Base-by-base conservation (phyloP, 139 green algal genomes). In the Marvania coccoides region DNA sequence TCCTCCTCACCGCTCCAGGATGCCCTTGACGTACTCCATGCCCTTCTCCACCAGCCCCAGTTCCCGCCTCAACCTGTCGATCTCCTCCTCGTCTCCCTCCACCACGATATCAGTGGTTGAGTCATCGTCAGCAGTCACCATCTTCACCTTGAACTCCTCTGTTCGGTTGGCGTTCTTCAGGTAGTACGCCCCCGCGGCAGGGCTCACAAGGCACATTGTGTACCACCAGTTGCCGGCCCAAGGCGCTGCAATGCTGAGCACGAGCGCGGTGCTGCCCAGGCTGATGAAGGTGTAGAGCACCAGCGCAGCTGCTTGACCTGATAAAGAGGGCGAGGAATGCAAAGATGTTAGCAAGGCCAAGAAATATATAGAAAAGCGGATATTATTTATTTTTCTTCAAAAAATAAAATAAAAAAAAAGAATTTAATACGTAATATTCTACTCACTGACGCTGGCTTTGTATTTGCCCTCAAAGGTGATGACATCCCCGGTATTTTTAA, bases 71-170 rank as follows among this genome's bases (percentile, higher is more conserved):
- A 97, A 81, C 8, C 91, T 77, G 40, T 83, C 74, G 14, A 94
- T 81, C 81, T 97, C 91, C 74, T 97, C 91, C 38, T 83, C 73
- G 62, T 95, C 90, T 0, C 91, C 90, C 70, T 95, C 77, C 6
- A 95, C 72, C 8, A 84, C 70, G 39, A 97, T 94, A 76, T 97
- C 91, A 5, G 86, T 93, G 3, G 68, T 85, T 12, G 47, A 56
- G n/a, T 96, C 88, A 56, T 95, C 88, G 69, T 96, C 90, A 1
- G 81, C 46, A 34, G 88, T 93, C 14, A 91, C 83, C 87, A 97
- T 94, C 77, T 97, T 97, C 15, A 97, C 85, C 40, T 72, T 61
- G 23, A 78, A 63, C 68, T 81, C 56, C 65, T 85, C 78, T 5
- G 47, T 67, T 3, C 89, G 73, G 14, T 83, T 78, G 4, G 83